Evolutionary conservation across 2,329 filamentous ascomycete species (phyloP), one percentile per base, ranked within the genome.

Genomic region (Ophiostoma triangulosporum): DNA sequence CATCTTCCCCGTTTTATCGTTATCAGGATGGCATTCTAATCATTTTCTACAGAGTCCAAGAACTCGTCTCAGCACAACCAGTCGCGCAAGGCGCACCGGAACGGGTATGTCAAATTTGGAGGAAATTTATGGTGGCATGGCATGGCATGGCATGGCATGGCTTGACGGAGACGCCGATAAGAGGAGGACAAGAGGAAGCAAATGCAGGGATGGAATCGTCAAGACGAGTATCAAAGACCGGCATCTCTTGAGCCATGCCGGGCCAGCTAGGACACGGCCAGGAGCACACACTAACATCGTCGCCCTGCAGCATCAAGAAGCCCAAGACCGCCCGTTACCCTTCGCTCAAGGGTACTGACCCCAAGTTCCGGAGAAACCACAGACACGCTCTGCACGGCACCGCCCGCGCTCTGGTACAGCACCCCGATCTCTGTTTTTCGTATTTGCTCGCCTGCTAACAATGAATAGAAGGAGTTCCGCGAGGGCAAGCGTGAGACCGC

Each of bases 281-380:
- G 7, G 22, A 46, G 22, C n/a, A n/a, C 46, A 35, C 24, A 33
- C 54, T 56, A 51, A 53, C 35, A 31, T 36, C 5, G 33, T 35
- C 43, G 26, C 48, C 12, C 50, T 29, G 65, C 71, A 96, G 91
- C 78, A 98, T 98, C 83, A 97, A 97, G 86, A 97, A 96, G 86
- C 93, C 93, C 63, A 96, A 95, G 84, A 97, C 93, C 70, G 83
- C 90, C 76, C 83, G 93, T 80, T 98, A 98, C 80, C 93, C 93
- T 63, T 97, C 91, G 66, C 85, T 98, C 69, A 96, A 96, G 73
- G 93, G 93, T 68, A 93, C 88, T 73, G 93, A 98, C 78, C 90
- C 93, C 72, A 98, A 98, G 84, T 98, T 98, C 83, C 86, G 93
- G 75, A 86, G 93, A 77, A 98, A 98, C 83, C 93, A 98, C 81